Conservation (phyloP, 2,329 filamentous ascomycete genomes). For the Nemania sp. region DNA sequence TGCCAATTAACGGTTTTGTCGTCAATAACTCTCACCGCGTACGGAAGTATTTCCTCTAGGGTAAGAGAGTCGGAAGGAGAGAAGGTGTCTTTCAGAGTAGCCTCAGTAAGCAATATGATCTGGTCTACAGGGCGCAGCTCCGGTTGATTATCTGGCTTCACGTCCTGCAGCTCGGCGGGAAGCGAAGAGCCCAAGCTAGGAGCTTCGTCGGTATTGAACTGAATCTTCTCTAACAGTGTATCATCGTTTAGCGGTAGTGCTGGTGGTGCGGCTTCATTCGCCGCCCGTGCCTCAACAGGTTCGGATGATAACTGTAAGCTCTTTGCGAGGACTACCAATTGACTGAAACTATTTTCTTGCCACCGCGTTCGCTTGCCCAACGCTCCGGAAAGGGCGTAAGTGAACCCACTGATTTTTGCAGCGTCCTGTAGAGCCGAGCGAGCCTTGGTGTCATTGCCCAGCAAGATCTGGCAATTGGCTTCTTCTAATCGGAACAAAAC, state of each 20-base stretch:
- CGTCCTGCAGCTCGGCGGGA: slow-evolving; percentile 68
- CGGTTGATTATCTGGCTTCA: slow-evolving; percentile 85
- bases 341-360: slow-evolving; percentile 83
- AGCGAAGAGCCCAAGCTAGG: slow-evolving; percentile 57
- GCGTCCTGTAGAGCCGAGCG: slow-evolving; percentile 77
- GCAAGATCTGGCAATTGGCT: slow-evolving; percentile 84
- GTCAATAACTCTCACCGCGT: slow-evolving; percentile 86
- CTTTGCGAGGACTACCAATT: slow-evolving; percentile 89
- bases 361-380: slow-evolving; percentile 87
- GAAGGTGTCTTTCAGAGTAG: slow-evolving; percentile 87
- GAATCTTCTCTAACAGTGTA: slow-evolving; percentile 87
- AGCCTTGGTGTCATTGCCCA: slow-evolving; percentile 83
- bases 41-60: slow-evolving; percentile 92
- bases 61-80: slow-evolving; percentile 87
- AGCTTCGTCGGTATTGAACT: slow-evolving; percentile 71
- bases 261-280: slow-evolving; percentile 63
- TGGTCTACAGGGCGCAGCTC: slow-evolving; percentile 86
- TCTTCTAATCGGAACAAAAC: slow-evolving; percentile 84
- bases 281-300: slow-evolving; percentile 41
- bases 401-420: slow-evolving; percentile 74
- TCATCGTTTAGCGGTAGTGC: slow-evolving; percentile 89
- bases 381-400: slow-evolving; percentile 85
- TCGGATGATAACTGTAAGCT: slow-evolving; percentile 62
- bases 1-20: slow-evolving; percentile 98
- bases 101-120: slow-evolving; percentile 88